Base-by-base conservation (phyloP, 1,284 basidiomycete species). In the Amylostereum areolatum region DNA sequence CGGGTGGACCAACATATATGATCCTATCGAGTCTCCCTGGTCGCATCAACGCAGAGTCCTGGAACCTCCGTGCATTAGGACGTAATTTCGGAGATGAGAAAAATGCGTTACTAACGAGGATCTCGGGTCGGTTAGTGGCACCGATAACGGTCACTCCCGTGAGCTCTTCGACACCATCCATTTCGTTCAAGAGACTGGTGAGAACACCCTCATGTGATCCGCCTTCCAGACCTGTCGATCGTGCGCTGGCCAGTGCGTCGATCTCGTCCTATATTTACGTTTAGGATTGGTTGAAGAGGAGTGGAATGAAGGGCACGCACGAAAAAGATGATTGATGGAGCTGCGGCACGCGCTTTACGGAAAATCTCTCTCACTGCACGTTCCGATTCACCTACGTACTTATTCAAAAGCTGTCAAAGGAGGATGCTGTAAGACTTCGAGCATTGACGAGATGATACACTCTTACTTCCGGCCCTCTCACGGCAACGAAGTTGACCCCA, bases 311-410 rank as follows among this genome's bases (percentile, higher is more conserved):
- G 49, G 25, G 4, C 18, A 70, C 89, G 56, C 55, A 96, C 93
- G 62, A 99, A 96, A 68, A 99, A 98, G 45, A 99, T 77, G 58
- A 99, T 96, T 1, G 92, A 93, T 0, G 97, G 97, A 0, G 95
- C 81, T 1, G 93, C 94, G 0, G 90, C 89, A 33, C 96, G 79
- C 0, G 97, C 97, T 68, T 97, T 98, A 46, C 90, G 76, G 68
- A 99, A 99, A 44, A 97, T 87, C 58, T 99, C 96, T 29, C 97
- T 79, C 4, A 99, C 88, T 0, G 93, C 91, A 32, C 91, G 80
- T 67, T 99, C 97, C 1, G 92, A 97, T 68, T 99, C 97, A 37
- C 97, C 97, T 4, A 99, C 92, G 59, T 89, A 99, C 69, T 99
- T 99, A 72, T 89, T 98, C 49, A 98, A 69, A 1, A 98, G 77